Conservation (phyloP, 495 filamentous ascomycete genomes). For the Amniculicola lignicola region DNA sequence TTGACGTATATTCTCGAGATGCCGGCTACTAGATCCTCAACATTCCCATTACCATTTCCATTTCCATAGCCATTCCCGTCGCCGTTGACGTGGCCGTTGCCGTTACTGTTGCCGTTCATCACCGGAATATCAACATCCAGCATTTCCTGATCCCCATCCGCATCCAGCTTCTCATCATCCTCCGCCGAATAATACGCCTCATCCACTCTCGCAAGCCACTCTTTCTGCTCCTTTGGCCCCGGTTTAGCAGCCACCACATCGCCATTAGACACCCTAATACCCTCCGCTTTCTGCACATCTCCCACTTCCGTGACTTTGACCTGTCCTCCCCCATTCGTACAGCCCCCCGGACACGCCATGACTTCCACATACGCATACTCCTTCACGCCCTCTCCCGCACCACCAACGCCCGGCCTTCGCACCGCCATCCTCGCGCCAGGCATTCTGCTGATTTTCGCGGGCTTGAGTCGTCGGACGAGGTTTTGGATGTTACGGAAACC, state of each 20-base stretch:
- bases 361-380: constrained; percentile 93
- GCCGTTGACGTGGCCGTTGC: constrained; percentile 1
- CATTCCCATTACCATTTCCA: not conserved
- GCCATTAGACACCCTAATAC: constrained; percentile 32
- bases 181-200: constrained; percentile 89
- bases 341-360: constrained; percentile 97
- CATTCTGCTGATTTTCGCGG: constrained; percentile 67
- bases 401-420: constrained; percentile 41
- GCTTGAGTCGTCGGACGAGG: constrained; percentile 83
- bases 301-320: constrained; percentile 78
- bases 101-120: constrained; percentile 1
- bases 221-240: constrained; percentile 70
- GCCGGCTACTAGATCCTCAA: constrained; percentile 51
- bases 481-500: constrained; percentile 98
- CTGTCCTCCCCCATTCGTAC: constrained; percentile 95
- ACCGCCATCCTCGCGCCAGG: constrained; percentile 62
- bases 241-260: constrained; percentile 50
- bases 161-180: constrained; percentile 37
- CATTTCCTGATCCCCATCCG: constrained; percentile 26
- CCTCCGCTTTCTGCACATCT: constrained; percentile 33
- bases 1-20: constrained; percentile 47
- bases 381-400: constrained; percentile 36
- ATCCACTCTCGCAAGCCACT: constrained; percentile 82
- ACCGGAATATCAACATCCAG: constrained; percentile 17
- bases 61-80: too few species aligned